Evolutionary conservation across 2,329 filamentous ascomycete species (phyloP).

Genomic region (Coleophoma crateriformis): DNA sequence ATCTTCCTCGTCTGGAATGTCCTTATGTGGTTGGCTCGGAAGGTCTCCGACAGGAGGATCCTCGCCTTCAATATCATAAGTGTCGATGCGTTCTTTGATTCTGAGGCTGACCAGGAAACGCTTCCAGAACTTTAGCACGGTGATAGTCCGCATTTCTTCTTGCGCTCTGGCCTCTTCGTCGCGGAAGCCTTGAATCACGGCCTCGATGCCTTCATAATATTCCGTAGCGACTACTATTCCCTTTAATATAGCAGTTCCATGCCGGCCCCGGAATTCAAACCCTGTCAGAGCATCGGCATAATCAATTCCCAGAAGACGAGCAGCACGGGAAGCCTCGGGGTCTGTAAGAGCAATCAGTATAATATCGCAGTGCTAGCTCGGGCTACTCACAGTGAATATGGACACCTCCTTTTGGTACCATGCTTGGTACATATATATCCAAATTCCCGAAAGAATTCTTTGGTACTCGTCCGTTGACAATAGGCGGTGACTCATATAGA

Average conservation of each 20-base stretch:
- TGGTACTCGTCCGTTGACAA: conserved; percentile 70
- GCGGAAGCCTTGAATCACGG: conserved; percentile 61
- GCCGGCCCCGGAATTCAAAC: conserved; percentile 80
- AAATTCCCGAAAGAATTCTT: conserved; percentile 94
- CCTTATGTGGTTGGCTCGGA: conserved; percentile 38
- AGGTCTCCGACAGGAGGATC: conserved; percentile 55
- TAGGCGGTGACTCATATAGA: conserved; percentile 68
- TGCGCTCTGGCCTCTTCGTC: conserved; percentile 61
- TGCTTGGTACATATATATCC: conserved; percentile 85
- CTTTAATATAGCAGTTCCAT: conserved; percentile 76
- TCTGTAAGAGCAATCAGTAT: conserved; percentile 31
- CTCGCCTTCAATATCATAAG: conserved; percentile 18
- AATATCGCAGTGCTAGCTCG: neutral
- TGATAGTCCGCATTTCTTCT: conserved; percentile 54
- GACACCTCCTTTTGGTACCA: conserved; percentile 78
- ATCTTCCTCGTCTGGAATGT: conserved; percentile 19
- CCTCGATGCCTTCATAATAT: conserved; percentile 64
- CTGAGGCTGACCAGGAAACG: conserved; percentile 73
- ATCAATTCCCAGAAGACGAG: conserved; percentile 71
- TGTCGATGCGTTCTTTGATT: conserved; percentile 23
- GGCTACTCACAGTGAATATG: conserved; percentile 56
- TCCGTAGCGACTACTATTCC: conserved; percentile 74
- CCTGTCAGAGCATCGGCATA: conserved; percentile 87
- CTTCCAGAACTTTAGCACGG: conserved; percentile 64
- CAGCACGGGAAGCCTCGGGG: conserved; percentile 61